These are phyloP conservation scores for Xylaria nigripes DNA, from an alignment of 495 filamentous ascomycete species.

Conservation along the genomic window DNA sequence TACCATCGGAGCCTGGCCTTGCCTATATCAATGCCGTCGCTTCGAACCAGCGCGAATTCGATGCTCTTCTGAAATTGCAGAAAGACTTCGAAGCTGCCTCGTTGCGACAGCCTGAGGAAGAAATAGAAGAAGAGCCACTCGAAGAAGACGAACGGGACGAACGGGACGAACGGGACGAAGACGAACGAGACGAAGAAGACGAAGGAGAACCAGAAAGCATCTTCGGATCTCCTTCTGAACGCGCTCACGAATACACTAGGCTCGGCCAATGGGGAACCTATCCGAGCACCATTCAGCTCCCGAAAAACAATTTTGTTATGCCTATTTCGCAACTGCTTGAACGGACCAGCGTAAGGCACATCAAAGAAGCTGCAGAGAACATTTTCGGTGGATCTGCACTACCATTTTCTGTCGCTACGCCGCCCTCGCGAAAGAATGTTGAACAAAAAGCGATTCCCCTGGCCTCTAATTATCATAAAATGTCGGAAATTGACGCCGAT, in stretches of 20 bases:
- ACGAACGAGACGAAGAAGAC: conserved; percentile 28
- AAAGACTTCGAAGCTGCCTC: conserved; percentile 46
- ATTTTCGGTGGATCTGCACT: conserved; percentile 67
- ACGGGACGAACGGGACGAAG: conserved; percentile 30
- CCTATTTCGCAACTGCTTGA: conserved; percentile 59
- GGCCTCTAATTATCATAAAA: conserved; percentile 58
- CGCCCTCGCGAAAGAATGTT: conserved; percentile 27
- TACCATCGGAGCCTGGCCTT: conserved; percentile 21
- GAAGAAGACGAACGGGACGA: conserved; percentile 25
- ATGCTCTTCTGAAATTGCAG: conserved; percentile 41
- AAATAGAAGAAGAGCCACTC: conserved; percentile 32
- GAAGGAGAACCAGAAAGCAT: conserved; percentile 31
- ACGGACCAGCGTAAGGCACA: conserved; percentile 61
- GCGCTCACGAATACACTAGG: conserved; percentile 58
- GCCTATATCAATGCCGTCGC: conserved; percentile 36
- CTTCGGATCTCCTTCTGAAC: conserved; percentile 13
- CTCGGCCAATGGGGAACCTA: conserved; percentile 56
- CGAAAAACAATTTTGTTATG: conserved; percentile 54
- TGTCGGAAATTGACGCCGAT: conserved; percentile 85
- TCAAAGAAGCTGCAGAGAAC: conserved; percentile 57
- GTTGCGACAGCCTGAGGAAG: conserved; percentile 38
- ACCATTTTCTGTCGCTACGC: conserved; percentile 55
- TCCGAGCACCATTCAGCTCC: conserved; percentile 64
- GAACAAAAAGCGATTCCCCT: conserved; percentile 63
- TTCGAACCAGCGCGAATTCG: conserved; percentile 42